phyloP scores from a whole-genome alignment of 495 filamentous ascomycete genomes.

The Aspergillus conjunctus region DNA sequence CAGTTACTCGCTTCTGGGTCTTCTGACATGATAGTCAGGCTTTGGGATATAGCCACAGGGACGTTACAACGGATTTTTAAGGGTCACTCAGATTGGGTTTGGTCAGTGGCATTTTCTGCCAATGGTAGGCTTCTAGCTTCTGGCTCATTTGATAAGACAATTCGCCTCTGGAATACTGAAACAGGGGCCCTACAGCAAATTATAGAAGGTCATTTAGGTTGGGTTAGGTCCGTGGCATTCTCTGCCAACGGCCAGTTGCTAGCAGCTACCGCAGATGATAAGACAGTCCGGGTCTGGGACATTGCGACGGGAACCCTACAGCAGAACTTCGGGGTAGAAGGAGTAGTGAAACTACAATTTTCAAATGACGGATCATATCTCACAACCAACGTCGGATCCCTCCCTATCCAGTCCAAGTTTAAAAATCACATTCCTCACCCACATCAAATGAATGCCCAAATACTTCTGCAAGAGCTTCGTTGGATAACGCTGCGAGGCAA shows the following conservation, averaged over 20 bases:
- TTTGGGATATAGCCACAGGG: conserved; percentile 14
- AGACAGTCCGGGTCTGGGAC: neutral
- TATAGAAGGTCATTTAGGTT: neutral
- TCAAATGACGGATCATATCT: neutral
- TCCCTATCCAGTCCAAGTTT: neutral
- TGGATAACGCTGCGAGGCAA: neutral
- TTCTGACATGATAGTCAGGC: conserved; percentile 22
- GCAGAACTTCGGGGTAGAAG: neutral
- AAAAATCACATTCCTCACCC: neutral
- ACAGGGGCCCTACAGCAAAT: neutral
- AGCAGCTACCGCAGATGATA: neutral
- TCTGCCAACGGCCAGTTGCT: neutral
- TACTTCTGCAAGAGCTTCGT: neutral
- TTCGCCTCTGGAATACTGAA: neutral
- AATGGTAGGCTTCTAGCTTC: neutral
- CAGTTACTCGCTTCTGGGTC: conserved; percentile 16
- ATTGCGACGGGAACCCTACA: neutral
- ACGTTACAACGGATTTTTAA: neutral
- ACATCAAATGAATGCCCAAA: neutral
- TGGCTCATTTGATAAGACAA: neutral
- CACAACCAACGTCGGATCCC: neutral
- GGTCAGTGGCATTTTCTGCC: neutral
- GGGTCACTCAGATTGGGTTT: conserved; percentile 9
- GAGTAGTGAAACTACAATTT: neutral
- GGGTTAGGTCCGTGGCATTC: neutral